Evolutionary conservation across 306 rosid species (phyloP).

Genomic region (Acacia confusa): DNA sequence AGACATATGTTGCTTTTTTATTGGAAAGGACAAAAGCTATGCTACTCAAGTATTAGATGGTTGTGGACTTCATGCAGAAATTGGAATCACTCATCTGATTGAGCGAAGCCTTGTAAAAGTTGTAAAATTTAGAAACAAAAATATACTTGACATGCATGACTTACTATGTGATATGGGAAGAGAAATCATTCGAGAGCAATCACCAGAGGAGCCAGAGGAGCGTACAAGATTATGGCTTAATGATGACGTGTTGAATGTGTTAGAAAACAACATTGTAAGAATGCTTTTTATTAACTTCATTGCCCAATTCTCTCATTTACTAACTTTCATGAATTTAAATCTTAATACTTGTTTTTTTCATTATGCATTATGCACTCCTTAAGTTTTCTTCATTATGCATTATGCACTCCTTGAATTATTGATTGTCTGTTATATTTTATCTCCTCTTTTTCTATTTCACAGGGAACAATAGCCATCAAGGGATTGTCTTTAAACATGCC

Average conservation of each 20-base stretch:
- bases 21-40: background rate
- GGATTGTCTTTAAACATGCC: background rate
- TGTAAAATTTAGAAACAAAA: too few species aligned
- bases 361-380: too few species aligned
- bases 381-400: too few species aligned
- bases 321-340: too few species aligned
- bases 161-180: background rate
- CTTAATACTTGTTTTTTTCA: too few species aligned
- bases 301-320: too few species aligned
- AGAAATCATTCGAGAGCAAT: background rate
- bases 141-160: too few species aligned
- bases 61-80: background rate
- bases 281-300: background rate
- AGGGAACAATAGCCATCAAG: background rate
- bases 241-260: too few species aligned
- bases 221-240: too few species aligned
- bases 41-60: background rate
- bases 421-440: background rate
- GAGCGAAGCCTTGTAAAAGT: too few species aligned
- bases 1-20: background rate
- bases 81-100: too few species aligned
- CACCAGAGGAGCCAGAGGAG: background rate
- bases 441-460: background rate
- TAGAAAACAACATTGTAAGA: background rate
- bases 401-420: too few species aligned